Evolutionary conservation across 2,329 filamentous ascomycete species (phyloP).

Genomic region (Scedosporium apiospermum): DNA sequence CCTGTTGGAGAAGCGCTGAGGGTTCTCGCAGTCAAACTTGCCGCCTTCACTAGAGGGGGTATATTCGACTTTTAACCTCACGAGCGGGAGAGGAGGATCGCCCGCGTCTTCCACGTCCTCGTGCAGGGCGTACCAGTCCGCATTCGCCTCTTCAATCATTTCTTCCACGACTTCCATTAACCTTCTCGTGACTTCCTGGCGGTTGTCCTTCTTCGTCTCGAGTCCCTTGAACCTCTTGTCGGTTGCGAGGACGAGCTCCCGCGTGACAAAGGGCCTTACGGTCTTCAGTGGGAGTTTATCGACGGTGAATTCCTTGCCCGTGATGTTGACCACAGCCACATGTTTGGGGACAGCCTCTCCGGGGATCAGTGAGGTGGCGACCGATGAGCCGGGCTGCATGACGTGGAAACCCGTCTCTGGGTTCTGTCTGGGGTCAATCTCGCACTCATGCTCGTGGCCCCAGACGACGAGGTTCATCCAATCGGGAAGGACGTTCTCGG

Average conservation of each 20-base stretch:
- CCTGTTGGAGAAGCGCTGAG: conserved; percentile 88
- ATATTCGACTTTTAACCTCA: conserved; percentile 86
- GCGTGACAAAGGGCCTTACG: conserved; percentile 83
- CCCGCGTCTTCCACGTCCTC: conserved; percentile 38
- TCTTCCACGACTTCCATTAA: conserved; percentile 72
- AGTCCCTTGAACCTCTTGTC: conserved; percentile 70
- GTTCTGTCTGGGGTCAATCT: conserved; percentile 77
- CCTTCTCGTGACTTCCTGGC: conserved; percentile 66
- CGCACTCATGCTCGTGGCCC: conserved; percentile 96
- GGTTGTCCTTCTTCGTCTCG: conserved; percentile 67
- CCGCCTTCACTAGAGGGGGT: conserved; percentile 69
- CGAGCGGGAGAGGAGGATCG: conserved; percentile 65
- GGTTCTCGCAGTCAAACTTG: conserved; percentile 85
- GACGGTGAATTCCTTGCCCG: conserved; percentile 68
- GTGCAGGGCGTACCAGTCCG: conserved; percentile 73
- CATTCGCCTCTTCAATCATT: conserved; percentile 76
- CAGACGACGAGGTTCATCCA: conserved; percentile 90
- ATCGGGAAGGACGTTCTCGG: conserved; percentile 83
- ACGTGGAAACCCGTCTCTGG: conserved; percentile 86
- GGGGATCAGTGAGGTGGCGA: conserved; percentile 83
- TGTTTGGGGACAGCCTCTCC: conserved; percentile 90
- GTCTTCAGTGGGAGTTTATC: conserved; percentile 78
- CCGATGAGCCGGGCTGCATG: conserved; percentile 94
- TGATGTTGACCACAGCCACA: conserved; percentile 76
- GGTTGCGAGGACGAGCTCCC: conserved; percentile 67